Conservation (phyloP, 1,139 yeast species). For the Nakaseomyces sp. region DNA sequence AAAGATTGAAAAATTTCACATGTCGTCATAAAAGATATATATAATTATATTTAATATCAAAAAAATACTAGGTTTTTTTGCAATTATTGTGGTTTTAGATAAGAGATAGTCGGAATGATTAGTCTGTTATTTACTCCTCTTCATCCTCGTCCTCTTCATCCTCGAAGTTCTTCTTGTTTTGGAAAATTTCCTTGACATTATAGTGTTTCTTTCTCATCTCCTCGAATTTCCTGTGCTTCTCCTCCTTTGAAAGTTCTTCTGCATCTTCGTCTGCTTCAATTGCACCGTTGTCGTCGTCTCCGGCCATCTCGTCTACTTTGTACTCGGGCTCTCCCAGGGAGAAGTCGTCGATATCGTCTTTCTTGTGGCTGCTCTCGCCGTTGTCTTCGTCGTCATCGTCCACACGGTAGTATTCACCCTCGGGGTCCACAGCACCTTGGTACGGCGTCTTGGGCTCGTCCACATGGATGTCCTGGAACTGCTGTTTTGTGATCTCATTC, state of each 20-base stretch:
- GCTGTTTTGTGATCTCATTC: slow-evolving; percentile 41
- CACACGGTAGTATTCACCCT: slow-evolving; percentile 72
- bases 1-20: too few relatives aligned
- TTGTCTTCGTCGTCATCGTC: slow-evolving; percentile 65
- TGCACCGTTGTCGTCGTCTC: slow-evolving; percentile 12
- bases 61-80: too few relatives aligned
- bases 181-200: slow-evolving; percentile 56
- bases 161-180: slow-evolving; percentile 22
- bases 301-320: slow-evolving; percentile 22
- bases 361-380: too few relatives aligned
- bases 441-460: slow-evolving; percentile 98
- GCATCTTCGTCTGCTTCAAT: slow-evolving; percentile 13
- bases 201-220: slow-evolving; percentile 71
- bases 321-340: slow-evolving; percentile 49
- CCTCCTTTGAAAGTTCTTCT: slow-evolving; percentile 40
- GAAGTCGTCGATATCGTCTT: slow-evolving; percentile 42
- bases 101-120: too few relatives aligned
- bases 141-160: slow-evolving; percentile 17
- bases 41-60: too few relatives aligned
- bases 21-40: too few relatives aligned
- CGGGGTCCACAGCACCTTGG: slow-evolving; percentile 84
- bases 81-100: too few relatives aligned
- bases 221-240: slow-evolving; percentile 60
- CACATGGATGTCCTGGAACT: slow-evolving; percentile 40
- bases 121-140: neutral